Evolutionary conservation across 805 yeast species (phyloP), one percentile per base, ranked within the genome.

Genomic region (Ogataea ramenticola): DNA sequence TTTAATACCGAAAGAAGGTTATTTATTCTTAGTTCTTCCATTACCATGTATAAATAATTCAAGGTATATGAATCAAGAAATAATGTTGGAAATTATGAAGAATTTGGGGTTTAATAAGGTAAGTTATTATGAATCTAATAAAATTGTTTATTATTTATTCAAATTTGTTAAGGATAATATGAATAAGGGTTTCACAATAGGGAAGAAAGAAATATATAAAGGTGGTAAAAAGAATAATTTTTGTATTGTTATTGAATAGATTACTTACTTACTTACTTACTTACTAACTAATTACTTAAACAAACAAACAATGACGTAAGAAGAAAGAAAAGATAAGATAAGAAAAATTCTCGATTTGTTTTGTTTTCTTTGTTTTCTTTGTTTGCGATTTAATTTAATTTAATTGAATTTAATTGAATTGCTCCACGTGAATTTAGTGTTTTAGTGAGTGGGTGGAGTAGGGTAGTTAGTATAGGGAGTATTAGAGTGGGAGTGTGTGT

Each of bases 1-100:
- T 55, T 64, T 90, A 33, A 27, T 0, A 43, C 41, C 4, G 42
- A 51, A 7, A 33, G 37, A 1, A 46, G 60, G 3, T 68, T 77
- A 5, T 56, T 60, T 89, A 5, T 90, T 91, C 56, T 61, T 91
- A 12, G 98, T 91, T 7, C 65, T 91, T 3, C 99, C 99, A 0
- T 68, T 85, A 31, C 96, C 98, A 0, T 91, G 99, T 58, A 68
- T 87, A 1, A 60, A 67, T 9, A 90, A 91, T 59, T 89, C 97
- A 0, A 70, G 98, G 38, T 91, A 90, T 58, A 78, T 82, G 60
- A 74, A 76, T 48, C 67, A 69, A 34, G 57, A 55, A 0, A 61
- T 59, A 22, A 64, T 76, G 9, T 50, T 59, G 1, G 58, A 61
- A 1, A 72, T 89, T 12, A 72, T 83, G 77, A 30, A 46, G 0